Conservation (phyloP, 331 rosid species). For the Spiraea crenata region DNA sequence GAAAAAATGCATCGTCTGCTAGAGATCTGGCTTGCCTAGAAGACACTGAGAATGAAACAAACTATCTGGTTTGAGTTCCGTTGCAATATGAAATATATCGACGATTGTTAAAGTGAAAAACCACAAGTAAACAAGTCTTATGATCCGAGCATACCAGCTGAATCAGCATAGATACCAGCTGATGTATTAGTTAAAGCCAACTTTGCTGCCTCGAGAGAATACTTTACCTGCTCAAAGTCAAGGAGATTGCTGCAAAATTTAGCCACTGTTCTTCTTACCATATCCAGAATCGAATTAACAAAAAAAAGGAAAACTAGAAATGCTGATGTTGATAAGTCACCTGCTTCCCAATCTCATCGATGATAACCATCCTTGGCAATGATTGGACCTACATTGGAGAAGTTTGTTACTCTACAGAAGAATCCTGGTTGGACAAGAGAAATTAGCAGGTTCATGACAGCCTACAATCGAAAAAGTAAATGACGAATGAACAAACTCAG, state of each 20-base stretch:
- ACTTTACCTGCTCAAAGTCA: constrained; percentile 58
- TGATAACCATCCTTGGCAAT: constrained; percentile 94
- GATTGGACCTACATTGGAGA: constrained; percentile 75
- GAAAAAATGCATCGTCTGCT: constrained; percentile 95
- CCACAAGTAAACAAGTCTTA: constrained; percentile 14
- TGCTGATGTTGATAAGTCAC: constrained; percentile 26
- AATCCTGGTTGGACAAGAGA: constrained; percentile 11
- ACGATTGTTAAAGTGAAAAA: constrained; percentile 13
- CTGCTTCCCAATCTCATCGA: constrained; percentile 97
- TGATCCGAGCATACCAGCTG: constrained; percentile 65
- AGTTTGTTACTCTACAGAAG: constrained; percentile 22
- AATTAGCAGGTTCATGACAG: not conserved
- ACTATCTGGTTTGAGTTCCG: constrained; percentile 7
- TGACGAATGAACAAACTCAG: constrained; percentile 11
- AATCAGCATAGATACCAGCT: constrained; percentile 62
- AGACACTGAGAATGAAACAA: constrained; percentile 57
- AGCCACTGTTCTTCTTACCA: not conserved
- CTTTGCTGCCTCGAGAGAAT: constrained; percentile 85
- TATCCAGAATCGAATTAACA: not conserved
- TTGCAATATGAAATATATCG: constrained; percentile 10
- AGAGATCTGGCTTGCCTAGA: constrained; percentile 92
- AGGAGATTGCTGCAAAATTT: constrained; percentile 13
- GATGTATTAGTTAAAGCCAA: constrained; percentile 80
- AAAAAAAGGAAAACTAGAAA: not conserved
- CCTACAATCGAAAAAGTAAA: not conserved